Evolutionary conservation across 2,329 filamentous ascomycete species (phyloP).

Genomic region (Lomentospora prolificans): DNA sequence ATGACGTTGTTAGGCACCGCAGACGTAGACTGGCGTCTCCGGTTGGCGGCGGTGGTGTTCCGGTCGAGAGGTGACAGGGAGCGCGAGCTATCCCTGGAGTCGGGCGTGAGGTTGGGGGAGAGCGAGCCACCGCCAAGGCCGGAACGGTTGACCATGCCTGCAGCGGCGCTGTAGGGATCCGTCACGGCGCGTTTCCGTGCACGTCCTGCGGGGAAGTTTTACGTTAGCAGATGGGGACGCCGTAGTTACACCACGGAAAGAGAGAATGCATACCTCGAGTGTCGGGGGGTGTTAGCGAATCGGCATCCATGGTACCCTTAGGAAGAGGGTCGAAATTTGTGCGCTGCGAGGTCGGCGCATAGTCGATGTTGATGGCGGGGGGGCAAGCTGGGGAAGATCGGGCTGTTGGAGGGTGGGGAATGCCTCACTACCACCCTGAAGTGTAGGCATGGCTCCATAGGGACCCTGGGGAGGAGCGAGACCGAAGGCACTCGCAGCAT

Average conservation of each 20-base stretch:
- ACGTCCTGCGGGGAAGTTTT: conserved; percentile 26
- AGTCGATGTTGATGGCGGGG: conserved; percentile 93
- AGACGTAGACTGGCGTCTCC: conserved; percentile 52
- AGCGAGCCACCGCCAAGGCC: conserved; percentile 28
- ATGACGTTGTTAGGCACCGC: conserved; percentile 55
- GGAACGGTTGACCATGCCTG: conserved; percentile 28
- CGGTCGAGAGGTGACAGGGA: conserved; percentile 52
- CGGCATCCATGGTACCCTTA: conserved; percentile 57
- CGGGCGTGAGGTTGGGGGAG: conserved; percentile 40
- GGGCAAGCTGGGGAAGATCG: conserved; percentile 68
- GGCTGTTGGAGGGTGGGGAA: conserved; percentile 42
- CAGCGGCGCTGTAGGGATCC: conserved; percentile 46
- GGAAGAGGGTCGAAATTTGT: conserved; percentile 40
- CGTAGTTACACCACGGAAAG: neutral
- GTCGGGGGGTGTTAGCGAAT: conserved; percentile 76
- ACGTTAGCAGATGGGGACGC: too few relatives aligned
- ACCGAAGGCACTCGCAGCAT: conserved; percentile 33
- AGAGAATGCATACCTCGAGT: conserved; percentile 37
- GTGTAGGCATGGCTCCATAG: conserved; percentile 5
- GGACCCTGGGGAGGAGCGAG: conserved; percentile 25
- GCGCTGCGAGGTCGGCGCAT: conserved; percentile 58
- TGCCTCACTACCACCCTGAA: conserved; percentile 26
- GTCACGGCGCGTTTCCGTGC: conserved; percentile 45
- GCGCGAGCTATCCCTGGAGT: conserved; percentile 37
- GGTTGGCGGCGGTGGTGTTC: conserved; percentile 29